Evolutionary conservation across 371 early-diverging fungal genomes (phyloP), one percentile per base, ranked within the genome.

Genomic region (Cokeromyces recurvatus): DNA sequence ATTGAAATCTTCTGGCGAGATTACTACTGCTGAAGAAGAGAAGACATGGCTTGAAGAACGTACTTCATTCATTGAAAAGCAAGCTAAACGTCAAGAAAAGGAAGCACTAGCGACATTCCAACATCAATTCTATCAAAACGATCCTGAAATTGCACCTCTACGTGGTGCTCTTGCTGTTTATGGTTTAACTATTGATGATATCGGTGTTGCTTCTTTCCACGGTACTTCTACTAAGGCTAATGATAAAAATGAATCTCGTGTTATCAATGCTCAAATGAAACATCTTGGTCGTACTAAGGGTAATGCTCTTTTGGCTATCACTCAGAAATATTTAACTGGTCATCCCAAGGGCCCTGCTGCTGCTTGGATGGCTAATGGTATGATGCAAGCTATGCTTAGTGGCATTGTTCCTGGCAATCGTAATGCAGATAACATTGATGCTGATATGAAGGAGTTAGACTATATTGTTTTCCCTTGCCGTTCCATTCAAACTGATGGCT

Each of bases 321-420:
- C 89, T 85, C 96, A 96, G 53, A 96, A 96, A 70, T 90, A 94
- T 69, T 79, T 96, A 48, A 95, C 96, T 43, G 96, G 94, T 49
- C 96, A 95, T 59, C 93, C 97, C 32, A 96, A 96, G 87, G 96
- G 93, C 49, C 90, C 95, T 38, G 96, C 96, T 37, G 95, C 96
- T 38, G 89, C 92, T n/a, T 95, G 93, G 93, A 96, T 96, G 96
- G 82, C 94, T 57, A 95, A 95, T 76, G 95, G 95, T 53, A 80
- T 89, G 52, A 72, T 95, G 49, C 95, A 96, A 66, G 74, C 83
- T 41, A 74, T 96, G 50, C 82, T 89, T 58, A 89, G 90, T 31
- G 94, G 96, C 62, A 70, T 92, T 49, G 77, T 95, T 37, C 96
- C 96, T 21, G 96, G 96, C 48, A 96, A 96, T 78, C 92, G 95